Base-by-base conservation (phyloP, 2,329 filamentous ascomycete genomes). In the Aspergillus vadensis region DNA sequence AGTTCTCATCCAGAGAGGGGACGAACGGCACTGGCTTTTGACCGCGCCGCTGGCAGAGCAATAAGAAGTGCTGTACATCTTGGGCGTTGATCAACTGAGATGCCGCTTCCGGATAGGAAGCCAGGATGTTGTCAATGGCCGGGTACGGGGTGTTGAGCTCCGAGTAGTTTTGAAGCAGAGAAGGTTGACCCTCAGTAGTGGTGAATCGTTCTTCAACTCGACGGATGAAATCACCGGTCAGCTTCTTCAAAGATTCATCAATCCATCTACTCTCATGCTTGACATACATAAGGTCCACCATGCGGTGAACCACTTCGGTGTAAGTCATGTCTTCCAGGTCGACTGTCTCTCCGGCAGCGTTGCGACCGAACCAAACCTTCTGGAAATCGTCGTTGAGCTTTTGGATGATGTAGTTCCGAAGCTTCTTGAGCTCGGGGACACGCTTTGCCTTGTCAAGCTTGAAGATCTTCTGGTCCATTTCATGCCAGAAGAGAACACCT, bases 401-500 rank as follows among this genome's bases (percentile, higher is more conserved):
- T 83, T 93, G 90, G 80, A 97, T 97, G 76, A 97, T 96, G 80
- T 96, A 90, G 52, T 91, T 88, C 55, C 91, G 89, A 74, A 91
- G 89, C 81, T 95, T 96, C 82, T 92, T 91, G 44, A 97, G 84
- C 79, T 95, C 92, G 2, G 90, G 85, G 21, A 97, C 83, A 44
- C 92, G 89, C 83, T 97, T 97, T 73, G 94, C 92, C 82, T 96
- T 97, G 78, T 97, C 93, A 52, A 99, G 82, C 73, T 88, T 90
- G 83, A 99, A 99, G 72, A 99, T 98, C 80, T 96, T 97, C 77
- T 96, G 87, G 73, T 99, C 95, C 92, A 99, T 97, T 80, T 99
- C 96, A 53, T 92, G 89, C 95, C 95, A 99, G 83, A 99, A 97
- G 57, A 87, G 83, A 51, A 99, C 93, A 85, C 95, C 95, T 61